Base-by-base conservation (phyloP, 73 alveolate genomes). In the Paramecium caudatum region DNA sequence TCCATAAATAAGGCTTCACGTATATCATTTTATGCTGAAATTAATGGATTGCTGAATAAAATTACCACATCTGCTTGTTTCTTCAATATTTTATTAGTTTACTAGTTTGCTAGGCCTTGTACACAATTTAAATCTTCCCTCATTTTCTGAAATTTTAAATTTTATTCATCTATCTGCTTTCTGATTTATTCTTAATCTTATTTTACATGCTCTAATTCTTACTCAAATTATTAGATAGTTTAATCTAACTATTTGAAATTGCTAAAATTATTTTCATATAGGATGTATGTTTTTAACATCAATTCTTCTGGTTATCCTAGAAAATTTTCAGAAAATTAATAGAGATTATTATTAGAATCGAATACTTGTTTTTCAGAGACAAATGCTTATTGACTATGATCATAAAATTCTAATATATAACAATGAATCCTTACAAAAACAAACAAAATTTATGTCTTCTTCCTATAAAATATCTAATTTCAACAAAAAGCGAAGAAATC, bases 351-450 rank as follows among this genome's bases (percentile, higher is more conserved):
- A 15, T 55, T 4, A 55, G 17, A 8, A 55, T 55, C 80, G 30
- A 55, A 55, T 55, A 55, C 80, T 55, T 55, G 46, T 55, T 55
- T 55, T 55, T 55, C 80, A 6, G 23, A 10, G 23, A 19, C 4
- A 55, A 23, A 55, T 21, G 23, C 30, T 27, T 25, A 2, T 55
- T 55, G 30, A 10, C 46, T 27, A 27, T 21, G 23, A 43, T 55
- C 80, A 25, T 27, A 55, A 55, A 55, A 55, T 55, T 55, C 80
- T 55, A 55, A 39, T 39, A 39, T 6, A 6, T 39, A 39, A 6
- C 9, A 39, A 6, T 6, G 5, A 19, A 55, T 55, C 0, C 16
- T 19, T 55, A 27, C 37, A 6, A 6, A 39, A 6, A 39, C 48
- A 5, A 39, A 39, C 9, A 39, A 6, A 5, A 39, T 5, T 39